Conservation (phyloP, 331 rosid genomes). For the Cydonia oblonga region DNA sequence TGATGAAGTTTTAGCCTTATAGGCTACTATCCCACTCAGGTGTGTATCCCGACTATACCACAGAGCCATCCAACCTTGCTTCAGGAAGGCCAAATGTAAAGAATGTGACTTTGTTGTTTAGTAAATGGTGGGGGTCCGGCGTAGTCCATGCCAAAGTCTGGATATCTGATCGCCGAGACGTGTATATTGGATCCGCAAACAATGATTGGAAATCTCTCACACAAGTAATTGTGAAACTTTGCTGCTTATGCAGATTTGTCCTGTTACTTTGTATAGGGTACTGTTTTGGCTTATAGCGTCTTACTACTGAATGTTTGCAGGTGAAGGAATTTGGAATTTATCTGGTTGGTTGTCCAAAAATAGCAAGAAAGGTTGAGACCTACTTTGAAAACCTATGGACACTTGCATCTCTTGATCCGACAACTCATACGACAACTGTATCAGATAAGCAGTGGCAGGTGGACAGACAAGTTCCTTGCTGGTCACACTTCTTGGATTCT, state of each 20-base stretch:
- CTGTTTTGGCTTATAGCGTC: background rate
- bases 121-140: conserved; percentile 91
- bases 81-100: conserved; percentile 72
- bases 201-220: conserved; percentile 97
- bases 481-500: conserved; percentile 68
- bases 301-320: conserved; percentile 25
- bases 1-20: background rate
- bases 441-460: conserved; percentile 79
- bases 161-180: conserved; percentile 65
- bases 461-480: conserved; percentile 80
- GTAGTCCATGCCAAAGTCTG: conserved; percentile 91
- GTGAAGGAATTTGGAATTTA: conserved; percentile 92
- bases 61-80: conserved; percentile 75
- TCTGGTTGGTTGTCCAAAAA: conserved; percentile 55
- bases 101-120: conserved; percentile 57
- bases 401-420: conserved; percentile 47
- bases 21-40: conserved; percentile 92
- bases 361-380: conserved; percentile 54
- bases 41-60: conserved; percentile 55
- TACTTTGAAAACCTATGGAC: conserved; percentile 77
- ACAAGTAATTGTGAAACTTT: conserved; percentile 37
- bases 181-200: conserved; percentile 88
- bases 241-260: background rate
- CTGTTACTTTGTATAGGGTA: background rate
- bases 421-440: conserved; percentile 47